Percentiles rank a stretch among this genome's conserved stretches.
phyloP scores from a whole-genome alignment of 1,139 yeast genomes.

The Hansenula sp. region DNA sequence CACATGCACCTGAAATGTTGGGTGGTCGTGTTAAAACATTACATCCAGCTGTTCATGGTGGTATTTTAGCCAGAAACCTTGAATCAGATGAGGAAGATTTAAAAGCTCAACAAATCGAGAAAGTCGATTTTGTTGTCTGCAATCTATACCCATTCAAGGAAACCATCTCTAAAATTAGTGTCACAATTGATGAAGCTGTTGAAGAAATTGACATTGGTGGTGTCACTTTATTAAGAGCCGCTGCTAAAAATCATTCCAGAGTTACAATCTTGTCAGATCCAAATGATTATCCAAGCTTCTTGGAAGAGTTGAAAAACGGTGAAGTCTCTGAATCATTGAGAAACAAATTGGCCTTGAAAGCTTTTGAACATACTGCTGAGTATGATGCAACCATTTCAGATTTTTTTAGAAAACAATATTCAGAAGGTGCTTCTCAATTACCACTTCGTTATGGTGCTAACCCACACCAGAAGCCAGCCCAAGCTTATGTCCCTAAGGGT shows the following conservation, averaged over 20 bases:
- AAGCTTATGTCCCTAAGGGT: constrained; percentile 83
- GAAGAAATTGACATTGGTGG: constrained; percentile 99
- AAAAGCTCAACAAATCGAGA: constrained; percentile 82
- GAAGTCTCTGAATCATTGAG: constrained; percentile 71
- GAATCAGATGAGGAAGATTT: constrained; percentile 89
- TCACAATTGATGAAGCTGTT: constrained; percentile 94
- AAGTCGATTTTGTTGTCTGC: constrained; percentile 95
- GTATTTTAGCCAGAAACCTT: constrained; percentile 91
- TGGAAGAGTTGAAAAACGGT: constrained; percentile 72
- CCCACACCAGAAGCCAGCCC: constrained; percentile 99
- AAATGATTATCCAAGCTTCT: constrained; percentile 79
- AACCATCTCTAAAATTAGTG: constrained; percentile 92
- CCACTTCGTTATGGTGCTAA: constrained; percentile 97
- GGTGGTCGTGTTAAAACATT: constrained; percentile 98
- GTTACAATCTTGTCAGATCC: constrained; percentile 96
- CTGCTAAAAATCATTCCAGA: constrained; percentile 96
- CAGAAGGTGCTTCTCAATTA: constrained; percentile 84
- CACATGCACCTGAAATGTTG: constrained; percentile 98
- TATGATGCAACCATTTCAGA: constrained; percentile 95
- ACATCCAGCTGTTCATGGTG: constrained; percentile 99
- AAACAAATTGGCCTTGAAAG: constrained; percentile 87
- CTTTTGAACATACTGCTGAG: constrained; percentile 97
- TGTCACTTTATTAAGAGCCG: constrained; percentile 94
- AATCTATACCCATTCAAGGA: constrained; percentile 97
- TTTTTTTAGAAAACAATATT: constrained; percentile 94